Evolutionary conservation across 208 protist species (phyloP).

Genomic region (Naegleria lovaniensis): DNA sequence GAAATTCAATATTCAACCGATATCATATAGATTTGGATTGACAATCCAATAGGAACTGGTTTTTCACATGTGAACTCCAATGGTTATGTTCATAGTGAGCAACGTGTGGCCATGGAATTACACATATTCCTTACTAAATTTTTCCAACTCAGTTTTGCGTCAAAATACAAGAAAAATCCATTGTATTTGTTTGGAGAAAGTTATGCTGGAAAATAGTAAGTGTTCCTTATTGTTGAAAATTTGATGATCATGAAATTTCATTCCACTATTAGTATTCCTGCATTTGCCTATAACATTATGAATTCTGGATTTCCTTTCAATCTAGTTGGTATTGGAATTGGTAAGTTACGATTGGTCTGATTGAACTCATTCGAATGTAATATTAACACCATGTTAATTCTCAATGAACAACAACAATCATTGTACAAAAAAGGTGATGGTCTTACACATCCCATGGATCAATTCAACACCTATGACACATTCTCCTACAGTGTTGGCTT

Average conservation of each 20-base stretch:
- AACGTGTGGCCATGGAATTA: constrained; percentile 71
- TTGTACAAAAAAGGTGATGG: too few relatives aligned
- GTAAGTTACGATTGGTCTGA: background rate
- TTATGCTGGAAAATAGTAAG: constrained; percentile 68
- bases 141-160: constrained; percentile 51
- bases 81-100: constrained; percentile 60
- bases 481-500: background rate
- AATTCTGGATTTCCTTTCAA: background rate
- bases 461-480: background rate
- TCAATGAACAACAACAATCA: too few relatives aligned
- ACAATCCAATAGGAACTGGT: constrained; percentile 77
- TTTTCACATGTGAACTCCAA: constrained; percentile 59
- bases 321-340: background rate
- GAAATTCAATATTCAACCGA: background rate
- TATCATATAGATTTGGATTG: constrained; percentile 41
- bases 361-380: too few relatives aligned
- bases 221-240: constrained; percentile 44
- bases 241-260: background rate
- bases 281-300: background rate
- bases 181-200: constrained; percentile 73
- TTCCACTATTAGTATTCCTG: background rate
- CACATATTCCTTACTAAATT: constrained; percentile 58
- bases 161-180: constrained; percentile 46
- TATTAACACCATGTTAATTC: too few relatives aligned
- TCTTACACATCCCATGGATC: background rate